phyloP scores from a whole-genome alignment of 345 rosid species.

The Rhodamnia argentea region DNA sequence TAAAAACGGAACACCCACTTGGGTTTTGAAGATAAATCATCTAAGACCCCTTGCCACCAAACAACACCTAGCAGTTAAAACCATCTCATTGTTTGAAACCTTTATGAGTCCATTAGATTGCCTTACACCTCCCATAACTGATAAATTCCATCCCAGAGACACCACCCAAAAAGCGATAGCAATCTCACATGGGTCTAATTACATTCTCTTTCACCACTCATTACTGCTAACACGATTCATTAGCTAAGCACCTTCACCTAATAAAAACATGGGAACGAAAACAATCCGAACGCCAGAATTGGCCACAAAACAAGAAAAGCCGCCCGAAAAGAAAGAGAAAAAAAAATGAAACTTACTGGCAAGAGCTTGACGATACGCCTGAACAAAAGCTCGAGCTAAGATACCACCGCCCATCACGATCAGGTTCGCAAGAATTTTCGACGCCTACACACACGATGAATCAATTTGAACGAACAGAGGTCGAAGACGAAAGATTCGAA shows the following conservation, averaged over 20 bases:
- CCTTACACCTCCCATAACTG: not conserved
- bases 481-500: not conserved
- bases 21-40: not conserved
- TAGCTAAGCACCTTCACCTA: not conserved
- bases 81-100: not conserved
- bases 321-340: not conserved
- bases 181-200: not conserved
- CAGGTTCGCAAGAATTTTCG: slow-evolving; percentile 48
- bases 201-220: not conserved
- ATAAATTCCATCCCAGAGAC: not conserved
- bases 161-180: not conserved
- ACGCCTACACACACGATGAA: slow-evolving; percentile 26
- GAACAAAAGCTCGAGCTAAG: slow-evolving; percentile 45
- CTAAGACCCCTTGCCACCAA: not conserved
- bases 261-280: not conserved
- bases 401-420: slow-evolving; percentile 54
- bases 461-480: not conserved
- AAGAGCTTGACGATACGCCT: slow-evolving; percentile 82
- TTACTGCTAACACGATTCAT: not conserved
- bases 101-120: not conserved
- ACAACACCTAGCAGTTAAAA: not conserved
- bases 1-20: not conserved
- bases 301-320: not conserved
- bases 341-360: slow-evolving; percentile 30
- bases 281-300: not conserved